Conservation (phyloP, 2,329 filamentous ascomycete species). For the Microcyclospora tardicrescens region DNA sequence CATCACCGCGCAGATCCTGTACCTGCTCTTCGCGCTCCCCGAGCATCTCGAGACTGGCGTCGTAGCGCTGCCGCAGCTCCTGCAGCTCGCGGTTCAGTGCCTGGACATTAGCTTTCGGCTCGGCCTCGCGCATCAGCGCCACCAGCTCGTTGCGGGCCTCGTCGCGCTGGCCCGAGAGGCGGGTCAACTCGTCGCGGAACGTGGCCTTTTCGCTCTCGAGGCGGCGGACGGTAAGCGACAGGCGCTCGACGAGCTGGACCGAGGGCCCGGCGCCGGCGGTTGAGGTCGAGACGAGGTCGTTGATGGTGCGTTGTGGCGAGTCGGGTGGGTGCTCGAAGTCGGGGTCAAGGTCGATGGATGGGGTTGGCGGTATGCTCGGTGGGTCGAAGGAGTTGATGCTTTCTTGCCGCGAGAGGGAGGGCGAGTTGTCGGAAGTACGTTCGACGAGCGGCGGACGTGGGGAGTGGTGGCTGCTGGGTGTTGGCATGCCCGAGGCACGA, state of each 20-base stretch:
- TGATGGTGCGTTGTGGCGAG: conserved; percentile 56
- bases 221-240: conserved; percentile 84
- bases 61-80: conserved; percentile 63
- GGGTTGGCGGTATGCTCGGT: conserved; percentile 26
- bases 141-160: conserved; percentile 90
- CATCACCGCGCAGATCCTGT: conserved; percentile 78
- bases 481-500: conserved; percentile 16
- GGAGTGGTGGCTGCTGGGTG: conserved; percentile 8
- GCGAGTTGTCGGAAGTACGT: conserved; percentile 10
- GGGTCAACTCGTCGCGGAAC: conserved; percentile 69
- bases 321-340: conserved; percentile 30
- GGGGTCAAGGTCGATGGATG: conserved; percentile 37
- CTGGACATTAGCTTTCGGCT: conserved; percentile 51
- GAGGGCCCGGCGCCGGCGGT: conserved; percentile 80
- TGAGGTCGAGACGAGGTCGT: conserved; percentile 41
- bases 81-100: conserved; percentile 55
- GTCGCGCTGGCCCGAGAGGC: conserved; percentile 75
- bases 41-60: conserved; percentile 84
- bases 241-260: conserved; percentile 88
- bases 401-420: conserved; percentile 30
- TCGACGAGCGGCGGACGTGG: conserved; percentile 3
- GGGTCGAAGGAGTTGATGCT: conserved; percentile 28
- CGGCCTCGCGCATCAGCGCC: conserved; percentile 71
- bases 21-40: conserved; percentile 95
- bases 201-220: conserved; percentile 86